phyloP scores from a whole-genome alignment of 1,284 basidiomycete genomes.

The Coniferiporia weirii region DNA sequence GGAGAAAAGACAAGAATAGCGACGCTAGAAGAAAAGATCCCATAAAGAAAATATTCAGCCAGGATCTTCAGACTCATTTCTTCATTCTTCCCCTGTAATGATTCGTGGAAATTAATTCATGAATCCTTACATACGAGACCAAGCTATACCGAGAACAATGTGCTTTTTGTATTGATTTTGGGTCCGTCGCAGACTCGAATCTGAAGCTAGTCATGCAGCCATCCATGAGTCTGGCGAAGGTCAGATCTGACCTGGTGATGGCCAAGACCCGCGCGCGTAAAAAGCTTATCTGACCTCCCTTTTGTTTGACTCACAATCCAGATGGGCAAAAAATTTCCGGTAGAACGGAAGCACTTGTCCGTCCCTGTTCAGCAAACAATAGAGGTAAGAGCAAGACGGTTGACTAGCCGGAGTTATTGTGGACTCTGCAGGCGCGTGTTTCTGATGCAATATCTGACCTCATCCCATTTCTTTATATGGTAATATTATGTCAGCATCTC shows the following conservation, averaged over 20 bases:
- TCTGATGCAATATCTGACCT: not conserved
- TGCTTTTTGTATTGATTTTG: not conserved
- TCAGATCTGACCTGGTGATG: not conserved
- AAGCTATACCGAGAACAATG: not conserved
- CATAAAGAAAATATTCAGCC: not conserved
- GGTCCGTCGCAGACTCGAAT: not conserved
- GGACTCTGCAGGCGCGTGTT: not conserved
- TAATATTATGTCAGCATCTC: no score
- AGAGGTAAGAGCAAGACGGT: not conserved
- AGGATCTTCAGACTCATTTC: not conserved
- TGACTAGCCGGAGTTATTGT: not conserved
- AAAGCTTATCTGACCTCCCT: conserved; percentile 4
- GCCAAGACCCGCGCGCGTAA: not conserved
- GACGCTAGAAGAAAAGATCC: not conserved
- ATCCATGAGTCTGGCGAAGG: not conserved
- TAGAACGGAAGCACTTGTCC: conserved; percentile 1
- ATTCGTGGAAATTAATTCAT: not conserved
- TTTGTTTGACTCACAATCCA: conserved; percentile 1
- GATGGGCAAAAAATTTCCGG: not conserved
- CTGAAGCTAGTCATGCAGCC: not conserved
- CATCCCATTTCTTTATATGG: not conserved
- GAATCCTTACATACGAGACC: not conserved
- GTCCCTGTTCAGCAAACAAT: conserved; percentile 1
- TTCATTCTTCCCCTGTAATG: conserved; percentile 11
- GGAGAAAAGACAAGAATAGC: not conserved